Percentiles rank a stretch among this genome's conserved stretches.
Evolutionary conservation across 1,139 yeast species (phyloP).

Genomic region (Saccharomycopsis hybrid): DNA sequence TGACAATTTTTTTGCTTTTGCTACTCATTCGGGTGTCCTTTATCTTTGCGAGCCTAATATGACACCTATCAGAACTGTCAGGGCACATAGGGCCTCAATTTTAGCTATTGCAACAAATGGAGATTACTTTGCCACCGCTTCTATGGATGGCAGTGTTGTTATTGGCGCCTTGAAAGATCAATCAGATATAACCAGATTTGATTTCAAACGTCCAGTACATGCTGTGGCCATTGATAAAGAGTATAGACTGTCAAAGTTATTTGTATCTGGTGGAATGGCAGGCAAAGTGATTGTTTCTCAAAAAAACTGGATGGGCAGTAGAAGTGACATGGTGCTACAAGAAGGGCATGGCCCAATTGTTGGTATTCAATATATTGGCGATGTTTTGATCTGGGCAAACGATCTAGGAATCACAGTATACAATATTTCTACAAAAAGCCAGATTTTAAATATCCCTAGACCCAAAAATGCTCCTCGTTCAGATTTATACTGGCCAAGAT

Average conservation of each 20-base stretch:
- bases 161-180: conserved; percentile 64
- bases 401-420: conserved; percentile 68
- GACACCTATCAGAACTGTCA: conserved; percentile 56
- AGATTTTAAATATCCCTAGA: conserved; percentile 45
- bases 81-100: conserved; percentile 84
- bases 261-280: conserved; percentile 85
- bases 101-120: conserved; percentile 71
- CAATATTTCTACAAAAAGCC: conserved; percentile 41
- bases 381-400: conserved; percentile 76
- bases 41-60: conserved; percentile 60
- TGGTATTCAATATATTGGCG: conserved; percentile 53
- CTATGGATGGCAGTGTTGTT: conserved; percentile 90
- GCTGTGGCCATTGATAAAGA: conserved; percentile 75
- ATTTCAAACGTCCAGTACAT: conserved; percentile 84
- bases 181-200: conserved; percentile 64
- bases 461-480: conserved; percentile 64
- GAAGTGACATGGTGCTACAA: conserved; percentile 60
- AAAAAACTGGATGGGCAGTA: conserved; percentile 79
- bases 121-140: conserved; percentile 69
- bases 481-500: conserved; percentile 80
- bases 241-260: conserved; percentile 54
- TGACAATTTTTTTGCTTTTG: conserved; percentile 63
- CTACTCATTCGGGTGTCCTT: conserved; percentile 82
- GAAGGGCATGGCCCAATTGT: conserved; percentile 69
- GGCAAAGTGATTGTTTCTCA: conserved; percentile 75